Base-by-base conservation (phyloP, 192 early-diverging fungal species). In the Coemansia sp. region DNA sequence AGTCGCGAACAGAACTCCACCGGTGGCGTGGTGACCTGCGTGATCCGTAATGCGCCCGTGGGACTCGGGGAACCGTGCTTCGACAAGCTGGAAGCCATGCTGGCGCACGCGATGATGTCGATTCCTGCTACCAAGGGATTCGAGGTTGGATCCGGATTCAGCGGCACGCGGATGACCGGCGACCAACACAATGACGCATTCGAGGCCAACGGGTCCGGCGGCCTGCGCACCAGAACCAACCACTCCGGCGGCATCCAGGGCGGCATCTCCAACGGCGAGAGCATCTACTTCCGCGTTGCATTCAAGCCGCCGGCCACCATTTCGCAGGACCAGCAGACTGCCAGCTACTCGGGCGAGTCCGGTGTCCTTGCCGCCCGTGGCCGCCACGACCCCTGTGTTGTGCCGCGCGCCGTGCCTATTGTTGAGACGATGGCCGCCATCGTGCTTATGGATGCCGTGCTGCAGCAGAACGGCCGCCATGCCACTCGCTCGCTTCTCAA, bases 41-140 rank as follows among this genome's bases (percentile, higher is more conserved):
- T 99, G 42, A 95, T 99, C 77, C 88, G 97, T 55, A 94, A 95
- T 62, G 86, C 89, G 25, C 97, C 97, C 5, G 75, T 84, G 17
- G 97, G 97, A 4, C 85, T 99, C 43, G 97, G 97, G 59, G 97
- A 99, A 79, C 97, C 97, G 14, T 94, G 93, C 79, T 99, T 99
- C 70, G 97, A 99, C 76, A 99, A 99, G 76, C 84, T 98, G 38
- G 96, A 99, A 82, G 96, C 97, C 13, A 79, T 89, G 66, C 81
- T 99, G 59, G 97, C 97, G 7, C 96, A 99, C 71, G 97, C 96
- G 8, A 99, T 99, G 97, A 79, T 99, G 64, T 97, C 95, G 20
- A 96, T 99, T 64, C 97, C 97, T 7, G 96, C 97, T 5, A 99
- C 97, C 19, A 99, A 99, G 77, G 93, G 93, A 17, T 99, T 99